phyloP scores from a whole-genome alignment of 768 basidiomycete genomes.

The Guyanaporus albipodus region DNA sequence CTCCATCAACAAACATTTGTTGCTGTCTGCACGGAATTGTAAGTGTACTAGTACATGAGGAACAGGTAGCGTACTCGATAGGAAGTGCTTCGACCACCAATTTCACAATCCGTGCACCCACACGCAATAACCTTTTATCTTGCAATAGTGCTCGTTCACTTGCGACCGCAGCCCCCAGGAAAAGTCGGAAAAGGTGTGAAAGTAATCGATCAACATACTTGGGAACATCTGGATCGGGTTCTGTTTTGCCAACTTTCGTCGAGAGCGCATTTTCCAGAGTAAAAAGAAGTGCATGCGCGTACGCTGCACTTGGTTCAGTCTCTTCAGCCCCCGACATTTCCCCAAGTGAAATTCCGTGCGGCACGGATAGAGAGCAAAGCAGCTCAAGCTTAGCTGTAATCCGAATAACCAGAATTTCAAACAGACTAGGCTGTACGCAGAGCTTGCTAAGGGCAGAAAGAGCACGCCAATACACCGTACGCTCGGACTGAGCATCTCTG shows the following conservation, averaged over 20 bases:
- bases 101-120: conserved; percentile 63
- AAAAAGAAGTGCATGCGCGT: conserved; percentile 77
- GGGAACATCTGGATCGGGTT: conserved; percentile 64
- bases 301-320: conserved; percentile 67
- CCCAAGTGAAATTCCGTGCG: conserved; percentile 1
- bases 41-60: neutral
- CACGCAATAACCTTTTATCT: conserved; percentile 35
- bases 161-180: conserved; percentile 39
- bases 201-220: conserved; percentile 80
- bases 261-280: conserved; percentile 61
- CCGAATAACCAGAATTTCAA: conserved; percentile 77
- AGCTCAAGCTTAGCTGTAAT: conserved; percentile 74
- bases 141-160: conserved; percentile 24
- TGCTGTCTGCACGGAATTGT: conserved; percentile 47
- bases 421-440: conserved; percentile 72
- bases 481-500: conserved; percentile 48
- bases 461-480: conserved; percentile 63
- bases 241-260: conserved; percentile 41
- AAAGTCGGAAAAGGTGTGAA: conserved; percentile 64
- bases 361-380: conserved; percentile 41
- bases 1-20: conserved; percentile 44
- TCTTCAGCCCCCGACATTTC: conserved; percentile 29
- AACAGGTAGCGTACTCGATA: conserved; percentile 51
- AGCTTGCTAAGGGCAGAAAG: conserved; percentile 68
- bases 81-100: conserved; percentile 62